phyloP scores from a whole-genome alignment of 805 yeast genomes.

The Ogataea degrootiae region DNA sequence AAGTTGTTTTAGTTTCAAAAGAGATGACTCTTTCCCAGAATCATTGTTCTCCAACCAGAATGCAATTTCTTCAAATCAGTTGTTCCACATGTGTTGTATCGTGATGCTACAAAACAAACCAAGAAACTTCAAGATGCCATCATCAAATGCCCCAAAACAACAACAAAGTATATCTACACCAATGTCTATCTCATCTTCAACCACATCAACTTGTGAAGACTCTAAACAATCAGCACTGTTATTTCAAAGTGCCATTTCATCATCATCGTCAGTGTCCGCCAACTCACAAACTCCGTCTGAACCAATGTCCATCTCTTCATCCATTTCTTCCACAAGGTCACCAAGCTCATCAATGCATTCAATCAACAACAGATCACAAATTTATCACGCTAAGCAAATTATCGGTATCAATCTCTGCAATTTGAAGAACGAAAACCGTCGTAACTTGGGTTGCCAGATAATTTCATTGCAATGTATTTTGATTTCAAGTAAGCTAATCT shows the following conservation, averaged over 20 bases:
- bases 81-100: constrained; percentile 36
- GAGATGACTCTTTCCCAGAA: constrained; percentile 33
- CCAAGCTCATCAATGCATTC: constrained; percentile 7
- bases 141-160: background rate
- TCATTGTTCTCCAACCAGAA: constrained; percentile 33
- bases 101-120: constrained; percentile 37
- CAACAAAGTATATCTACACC: background rate
- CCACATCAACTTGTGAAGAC: background rate
- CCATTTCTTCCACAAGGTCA: constrained; percentile 5
- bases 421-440: constrained; percentile 10
- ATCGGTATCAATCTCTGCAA: constrained; percentile 27
- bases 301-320: background rate
- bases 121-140: constrained; percentile 23
- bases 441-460: constrained; percentile 16
- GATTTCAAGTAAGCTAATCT: constrained; percentile 23
- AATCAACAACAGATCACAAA: constrained; percentile 24
- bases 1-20: constrained; percentile 26
- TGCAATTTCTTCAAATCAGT: constrained; percentile 34
- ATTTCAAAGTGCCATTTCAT: constrained; percentile 14
- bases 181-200: background rate
- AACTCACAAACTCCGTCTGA: background rate
- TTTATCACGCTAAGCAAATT: constrained; percentile 39
- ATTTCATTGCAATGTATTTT: constrained; percentile 22
- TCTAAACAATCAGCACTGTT: background rate
- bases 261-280: background rate